Percentiles rank a stretch among this genome's conserved stretches.
phyloP scores from a whole-genome alignment of 1,284 basidiomycete genomes.

The Ustanciosporium gigantosporum region DNA sequence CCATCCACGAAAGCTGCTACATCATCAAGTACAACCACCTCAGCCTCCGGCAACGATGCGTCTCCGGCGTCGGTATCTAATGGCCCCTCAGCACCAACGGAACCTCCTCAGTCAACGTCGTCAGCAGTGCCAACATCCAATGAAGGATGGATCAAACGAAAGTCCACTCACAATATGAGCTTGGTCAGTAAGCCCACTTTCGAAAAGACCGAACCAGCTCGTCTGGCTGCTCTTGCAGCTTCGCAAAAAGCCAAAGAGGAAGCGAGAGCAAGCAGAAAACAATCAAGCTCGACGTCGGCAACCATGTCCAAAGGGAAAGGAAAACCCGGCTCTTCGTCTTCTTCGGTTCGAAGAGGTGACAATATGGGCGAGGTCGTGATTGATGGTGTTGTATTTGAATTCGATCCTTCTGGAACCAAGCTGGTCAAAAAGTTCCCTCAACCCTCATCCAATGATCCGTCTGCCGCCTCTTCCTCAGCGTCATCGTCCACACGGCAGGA shows the following conservation, averaged over 20 bases:
- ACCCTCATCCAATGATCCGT: conserved; percentile 6
- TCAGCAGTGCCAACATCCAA: neutral
- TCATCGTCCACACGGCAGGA: neutral
- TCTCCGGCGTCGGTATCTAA: neutral
- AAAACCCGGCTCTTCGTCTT: conserved; percentile 5
- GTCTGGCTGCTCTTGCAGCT: conserved; percentile 44
- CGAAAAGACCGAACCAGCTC: conserved; percentile 50
- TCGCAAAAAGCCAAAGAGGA: conserved; percentile 32
- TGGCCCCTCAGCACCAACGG: neutral
- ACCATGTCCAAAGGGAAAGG: conserved; percentile 1
- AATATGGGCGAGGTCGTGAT: conserved; percentile 63
- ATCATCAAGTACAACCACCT: neutral
- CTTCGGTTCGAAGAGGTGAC: conserved; percentile 44
- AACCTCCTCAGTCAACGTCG: neutral
- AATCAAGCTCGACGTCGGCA: conserved; percentile 2
- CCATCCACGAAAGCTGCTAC: conserved; percentile 1
- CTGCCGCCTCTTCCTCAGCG: neutral
- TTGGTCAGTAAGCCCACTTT: conserved; percentile 48
- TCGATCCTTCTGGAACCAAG: conserved; percentile 64
- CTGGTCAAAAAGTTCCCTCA: conserved; percentile 60
- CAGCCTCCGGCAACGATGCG: neutral
- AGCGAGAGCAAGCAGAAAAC: conserved; percentile 7
- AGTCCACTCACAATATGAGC: conserved; percentile 49
- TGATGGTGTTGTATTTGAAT: conserved; percentile 65
- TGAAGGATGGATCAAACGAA: conserved; percentile 53